Conservation (phyloP, 1,139 yeast genomes). For the Spathaspora sp. region DNA sequence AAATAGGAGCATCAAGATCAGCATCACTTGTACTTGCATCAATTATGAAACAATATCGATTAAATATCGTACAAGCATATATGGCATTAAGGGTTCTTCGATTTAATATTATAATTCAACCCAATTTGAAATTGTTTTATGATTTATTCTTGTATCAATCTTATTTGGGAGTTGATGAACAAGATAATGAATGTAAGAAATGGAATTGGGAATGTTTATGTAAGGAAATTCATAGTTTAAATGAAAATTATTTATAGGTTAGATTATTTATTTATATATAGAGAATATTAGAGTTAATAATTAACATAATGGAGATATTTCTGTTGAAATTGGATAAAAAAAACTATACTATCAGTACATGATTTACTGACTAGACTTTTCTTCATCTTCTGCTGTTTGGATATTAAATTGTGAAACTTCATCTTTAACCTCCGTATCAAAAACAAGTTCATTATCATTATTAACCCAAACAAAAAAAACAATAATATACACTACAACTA, state of each 20-base stretch:
- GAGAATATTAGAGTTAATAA: background rate
- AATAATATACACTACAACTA: constrained; percentile 18
- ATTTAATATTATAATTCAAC: constrained; percentile 86
- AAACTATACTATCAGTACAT: too few species aligned
- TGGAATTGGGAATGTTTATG: constrained; percentile 38
- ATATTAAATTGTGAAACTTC: too few species aligned
- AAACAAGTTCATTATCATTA: constrained; percentile 32
- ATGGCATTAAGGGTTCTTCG: constrained; percentile 80
- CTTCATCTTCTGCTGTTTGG: too few species aligned
- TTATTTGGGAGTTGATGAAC: constrained; percentile 20
- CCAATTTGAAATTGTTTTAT: constrained; percentile 81
- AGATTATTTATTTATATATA: background rate
- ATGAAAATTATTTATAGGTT: constrained; percentile 29
- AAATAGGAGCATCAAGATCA: constrained; percentile 88
- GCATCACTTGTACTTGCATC: constrained; percentile 92
- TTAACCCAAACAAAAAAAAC: constrained; percentile 38
- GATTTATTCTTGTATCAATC: constrained; percentile 84
- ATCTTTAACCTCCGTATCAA: constrained; percentile 21
- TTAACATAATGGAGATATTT: too few species aligned
- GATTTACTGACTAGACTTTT: too few species aligned
- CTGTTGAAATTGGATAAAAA: too few species aligned
- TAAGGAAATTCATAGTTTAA: constrained; percentile 33
- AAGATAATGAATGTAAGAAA: constrained; percentile 14
- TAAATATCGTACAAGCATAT: constrained; percentile 73
- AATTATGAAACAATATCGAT: constrained; percentile 69